Percentiles rank a stretch among this genome's conserved stretches.
These are phyloP conservation scores for Micractinium conductrix DNA, from an alignment of 139 green algal genomes.

Conservation along the genomic window DNA sequence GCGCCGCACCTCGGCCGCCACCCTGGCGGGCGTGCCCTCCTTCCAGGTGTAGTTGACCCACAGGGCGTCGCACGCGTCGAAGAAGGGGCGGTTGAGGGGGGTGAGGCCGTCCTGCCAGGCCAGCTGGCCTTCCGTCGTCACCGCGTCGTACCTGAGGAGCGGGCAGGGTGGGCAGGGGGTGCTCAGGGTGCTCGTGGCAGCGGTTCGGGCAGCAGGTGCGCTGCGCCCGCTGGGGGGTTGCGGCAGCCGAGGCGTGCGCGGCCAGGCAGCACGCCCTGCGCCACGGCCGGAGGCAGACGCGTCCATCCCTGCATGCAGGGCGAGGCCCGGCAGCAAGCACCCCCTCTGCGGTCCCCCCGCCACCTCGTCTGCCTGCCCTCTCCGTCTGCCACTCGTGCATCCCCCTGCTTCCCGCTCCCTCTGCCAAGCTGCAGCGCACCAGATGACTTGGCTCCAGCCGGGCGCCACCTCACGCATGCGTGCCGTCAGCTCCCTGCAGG, in stretches of 20 bases:
- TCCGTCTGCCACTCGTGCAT: too few species aligned
- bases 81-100: slow-evolving; percentile 72
- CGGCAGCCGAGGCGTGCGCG: too few species aligned
- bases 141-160: slow-evolving; percentile 80
- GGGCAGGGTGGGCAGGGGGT: background rate
- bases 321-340: too few species aligned
- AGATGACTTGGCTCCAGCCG: slow-evolving; percentile 15
- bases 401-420: too few species aligned
- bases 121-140: slow-evolving; percentile 78
- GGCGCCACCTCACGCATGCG: slow-evolving; percentile 15
- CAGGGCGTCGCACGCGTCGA: slow-evolving; percentile 74
- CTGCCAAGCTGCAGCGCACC: too few species aligned
- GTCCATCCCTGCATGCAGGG: too few species aligned
- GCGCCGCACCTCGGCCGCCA: background rate
- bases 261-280: too few species aligned
- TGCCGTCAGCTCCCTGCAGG: slow-evolving; percentile 26
- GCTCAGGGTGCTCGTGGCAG: background rate
- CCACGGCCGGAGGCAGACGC: too few species aligned
- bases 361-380: too few species aligned
- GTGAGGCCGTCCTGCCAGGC: slow-evolving; percentile 86
- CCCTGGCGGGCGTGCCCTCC: slow-evolving; percentile 21
- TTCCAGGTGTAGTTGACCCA: slow-evolving; percentile 88
- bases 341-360: too few species aligned
- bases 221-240: too few species aligned
- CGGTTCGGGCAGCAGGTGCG: too few species aligned